Percentiles rank a stretch among this genome's conserved stretches.
phyloP scores from a whole-genome alignment of 2,329 filamentous ascomycete genomes.

The Microsporum ferrugineum region DNA sequence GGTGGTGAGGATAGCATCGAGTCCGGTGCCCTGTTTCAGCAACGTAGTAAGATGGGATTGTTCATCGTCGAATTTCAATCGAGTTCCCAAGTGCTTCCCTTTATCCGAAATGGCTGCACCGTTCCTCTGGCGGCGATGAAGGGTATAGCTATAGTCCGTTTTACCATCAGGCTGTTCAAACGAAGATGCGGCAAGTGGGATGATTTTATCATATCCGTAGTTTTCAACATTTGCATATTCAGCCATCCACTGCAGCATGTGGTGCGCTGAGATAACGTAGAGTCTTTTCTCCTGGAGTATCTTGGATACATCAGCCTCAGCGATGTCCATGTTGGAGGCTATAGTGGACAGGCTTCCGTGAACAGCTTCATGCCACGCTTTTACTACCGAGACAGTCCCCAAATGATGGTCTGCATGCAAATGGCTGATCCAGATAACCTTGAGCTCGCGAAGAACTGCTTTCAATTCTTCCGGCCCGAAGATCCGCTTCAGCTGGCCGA shows the following conservation, averaged over 20 bases:
- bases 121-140: constrained; percentile 9
- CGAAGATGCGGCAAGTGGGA: constrained; percentile 38
- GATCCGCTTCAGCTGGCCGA: constrained; percentile 72
- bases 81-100: constrained; percentile 14
- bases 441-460: constrained; percentile 65
- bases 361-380: constrained; percentile 59
- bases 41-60: constrained; percentile 24
- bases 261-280: constrained; percentile 55
- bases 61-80: constrained; percentile 21
- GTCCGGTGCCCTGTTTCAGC: constrained; percentile 44
- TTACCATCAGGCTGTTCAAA: constrained; percentile 20
- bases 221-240: constrained; percentile 74
- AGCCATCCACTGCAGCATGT: constrained; percentile 63
- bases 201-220: constrained; percentile 52
- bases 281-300: constrained; percentile 38
- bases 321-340: constrained; percentile 31
- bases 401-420: constrained; percentile 94
- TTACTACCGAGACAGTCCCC: constrained; percentile 68
- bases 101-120: constrained; percentile 1
- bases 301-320: constrained; percentile 27
- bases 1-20: constrained; percentile 56
- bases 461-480: constrained; percentile 54
- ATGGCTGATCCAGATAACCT: constrained; percentile 85
- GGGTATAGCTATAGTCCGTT: constrained; percentile 4
- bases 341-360: constrained; percentile 30